Evolutionary conservation across 1,139 yeast genomes (phyloP).

Genomic region (Kazachstania sp.): DNA sequence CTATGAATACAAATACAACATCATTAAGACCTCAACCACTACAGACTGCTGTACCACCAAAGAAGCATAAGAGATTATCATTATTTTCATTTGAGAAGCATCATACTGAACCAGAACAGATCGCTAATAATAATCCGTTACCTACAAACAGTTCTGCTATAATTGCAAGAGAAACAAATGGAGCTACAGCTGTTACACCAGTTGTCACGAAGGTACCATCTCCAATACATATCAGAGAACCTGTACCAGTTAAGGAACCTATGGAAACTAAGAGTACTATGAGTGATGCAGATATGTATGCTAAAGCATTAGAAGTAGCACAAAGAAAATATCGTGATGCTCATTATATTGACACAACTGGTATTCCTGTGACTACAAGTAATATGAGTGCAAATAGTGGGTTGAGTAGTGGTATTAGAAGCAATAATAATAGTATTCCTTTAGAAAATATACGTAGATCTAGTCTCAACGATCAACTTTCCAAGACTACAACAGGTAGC

Average conservation of each 20-base stretch:
- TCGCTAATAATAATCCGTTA: neutral
- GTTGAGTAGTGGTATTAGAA: neutral
- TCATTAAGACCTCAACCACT: neutral
- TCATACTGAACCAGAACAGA: neutral
- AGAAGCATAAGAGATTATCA: conserved; percentile 5
- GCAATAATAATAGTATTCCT: neutral
- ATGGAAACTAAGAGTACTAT: conserved; percentile 7
- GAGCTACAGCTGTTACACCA: neutral
- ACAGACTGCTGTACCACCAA: neutral
- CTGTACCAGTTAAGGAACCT: neutral
- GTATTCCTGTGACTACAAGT: neutral
- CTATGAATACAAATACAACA: neutral
- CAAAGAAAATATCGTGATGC: conserved; percentile 17
- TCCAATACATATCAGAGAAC: neutral
- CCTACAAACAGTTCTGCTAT: neutral
- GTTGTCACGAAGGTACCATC: neutral
- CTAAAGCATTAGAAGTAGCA: conserved; percentile 31
- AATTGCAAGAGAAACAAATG: neutral
- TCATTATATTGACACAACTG: conserved; percentile 3
- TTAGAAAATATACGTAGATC: neutral
- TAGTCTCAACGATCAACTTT: neutral
- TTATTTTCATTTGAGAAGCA: conserved; percentile 3
- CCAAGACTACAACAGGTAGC: neutral
- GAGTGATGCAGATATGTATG: conserved; percentile 31
- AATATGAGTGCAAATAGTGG: neutral